Percentiles rank a stretch among this genome's conserved stretches.
Evolutionary conservation across 768 basidiomycete species (phyloP).

Genomic region (Daedaleopsis nitida): DNA sequence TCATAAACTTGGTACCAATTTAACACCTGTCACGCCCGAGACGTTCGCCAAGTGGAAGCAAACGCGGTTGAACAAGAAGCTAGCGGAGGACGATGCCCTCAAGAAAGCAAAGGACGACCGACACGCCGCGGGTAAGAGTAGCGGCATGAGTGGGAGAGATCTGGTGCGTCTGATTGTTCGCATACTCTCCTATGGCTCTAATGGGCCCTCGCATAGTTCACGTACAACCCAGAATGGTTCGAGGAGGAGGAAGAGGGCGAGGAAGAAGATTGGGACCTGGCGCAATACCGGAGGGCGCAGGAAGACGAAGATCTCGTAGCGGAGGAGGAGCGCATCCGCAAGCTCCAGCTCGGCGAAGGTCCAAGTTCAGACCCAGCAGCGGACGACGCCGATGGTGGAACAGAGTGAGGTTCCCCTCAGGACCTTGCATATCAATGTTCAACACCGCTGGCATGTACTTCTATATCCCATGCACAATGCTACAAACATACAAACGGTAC

Average conservation of each 20-base stretch:
- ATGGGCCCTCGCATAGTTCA: conserved; percentile 59
- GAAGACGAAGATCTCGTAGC: conserved; percentile 59
- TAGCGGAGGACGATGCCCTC: conserved; percentile 80
- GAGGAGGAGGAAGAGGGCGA: conserved; percentile 66
- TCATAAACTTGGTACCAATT: conserved; percentile 87
- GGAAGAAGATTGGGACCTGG: conserved; percentile 51
- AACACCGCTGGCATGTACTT: conserved; percentile 12
- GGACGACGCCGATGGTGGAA: conserved; percentile 31
- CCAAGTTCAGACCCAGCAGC: conserved; percentile 31
- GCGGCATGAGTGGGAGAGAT: conserved; percentile 95
- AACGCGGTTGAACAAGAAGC: conserved; percentile 93
- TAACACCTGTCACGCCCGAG: conserved; percentile 94
- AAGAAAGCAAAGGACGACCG: conserved; percentile 83
- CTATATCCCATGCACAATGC: conserved; percentile 19
- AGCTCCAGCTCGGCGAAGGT: conserved; percentile 39
- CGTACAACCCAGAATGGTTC: conserved; percentile 96
- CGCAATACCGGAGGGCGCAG: conserved; percentile 60
- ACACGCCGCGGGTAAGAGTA: conserved; percentile 83
- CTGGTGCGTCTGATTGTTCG: conserved; percentile 53
- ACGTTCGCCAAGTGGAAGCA: conserved; percentile 94
- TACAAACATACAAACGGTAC: conserved; percentile 12
- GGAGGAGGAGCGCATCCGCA: conserved; percentile 55
- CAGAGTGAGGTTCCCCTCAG: background rate
- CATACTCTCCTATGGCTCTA: background rate
- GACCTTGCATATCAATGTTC: background rate